Conservation (phyloP, 2,329 filamentous ascomycete genomes). For the Colletotrichum coccodes region DNA sequence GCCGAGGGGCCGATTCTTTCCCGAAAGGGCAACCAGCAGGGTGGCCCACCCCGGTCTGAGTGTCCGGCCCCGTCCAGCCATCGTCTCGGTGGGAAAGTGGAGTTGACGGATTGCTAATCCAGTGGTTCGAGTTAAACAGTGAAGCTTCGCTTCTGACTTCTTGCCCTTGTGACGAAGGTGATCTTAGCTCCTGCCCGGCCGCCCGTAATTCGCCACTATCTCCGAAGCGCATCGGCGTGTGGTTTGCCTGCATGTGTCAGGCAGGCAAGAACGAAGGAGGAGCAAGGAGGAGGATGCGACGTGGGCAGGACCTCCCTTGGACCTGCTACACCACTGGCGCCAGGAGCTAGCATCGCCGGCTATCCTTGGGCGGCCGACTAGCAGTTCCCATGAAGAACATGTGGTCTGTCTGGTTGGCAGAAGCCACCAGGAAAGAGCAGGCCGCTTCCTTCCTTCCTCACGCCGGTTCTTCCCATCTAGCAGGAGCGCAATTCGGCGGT, state of each 20-base stretch:
- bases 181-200: background rate
- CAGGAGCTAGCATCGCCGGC: conserved; percentile 12
- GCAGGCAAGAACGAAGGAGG: background rate
- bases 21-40: conserved; percentile 20
- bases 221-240: background rate
- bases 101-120: background rate
- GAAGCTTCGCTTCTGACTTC: no score
- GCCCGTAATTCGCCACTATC: conserved; percentile 18
- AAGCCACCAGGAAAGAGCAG: background rate
- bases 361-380: conserved; percentile 3
- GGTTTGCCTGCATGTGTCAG: background rate
- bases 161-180: background rate
- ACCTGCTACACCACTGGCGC: background rate
- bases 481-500: background rate
- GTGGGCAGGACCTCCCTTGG: background rate
- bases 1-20: background rate
- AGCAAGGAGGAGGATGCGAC: background rate
- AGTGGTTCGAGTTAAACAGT: background rate
- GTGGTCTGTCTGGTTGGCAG: conserved; percentile 13
- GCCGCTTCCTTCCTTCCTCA: background rate
- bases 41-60: conserved; percentile 22
- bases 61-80: conserved; percentile 2
- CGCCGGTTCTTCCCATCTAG: background rate
- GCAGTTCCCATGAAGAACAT: conserved; percentile 9
- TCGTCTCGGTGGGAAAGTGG: conserved; percentile 24